A percentile compares a stretch with the other conserved stretches of the same genome.
phyloP scores from a whole-genome alignment of 768 basidiomycete genomes.

The Agrocybe chaxingu region DNA sequence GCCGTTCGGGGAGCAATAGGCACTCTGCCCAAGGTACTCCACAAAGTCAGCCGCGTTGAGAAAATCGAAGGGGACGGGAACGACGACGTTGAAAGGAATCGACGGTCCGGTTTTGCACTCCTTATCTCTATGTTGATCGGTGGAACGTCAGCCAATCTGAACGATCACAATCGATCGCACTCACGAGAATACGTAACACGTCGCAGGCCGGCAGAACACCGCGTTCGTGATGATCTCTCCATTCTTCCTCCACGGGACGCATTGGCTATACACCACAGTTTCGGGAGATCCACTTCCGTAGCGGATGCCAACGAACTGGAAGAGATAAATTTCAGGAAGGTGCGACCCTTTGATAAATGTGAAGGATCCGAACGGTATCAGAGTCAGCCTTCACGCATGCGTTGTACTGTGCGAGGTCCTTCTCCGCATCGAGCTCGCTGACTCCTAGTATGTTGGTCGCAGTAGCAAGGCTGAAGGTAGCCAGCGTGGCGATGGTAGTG shows the following conservation, averaged over 20 bases:
- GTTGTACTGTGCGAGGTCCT: conserved; percentile 12
- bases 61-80: conserved; percentile 14
- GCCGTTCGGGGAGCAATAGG: conserved; percentile 15
- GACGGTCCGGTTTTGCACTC: conserved; percentile 8
- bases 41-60: conserved; percentile 16
- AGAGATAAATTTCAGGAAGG: neutral
- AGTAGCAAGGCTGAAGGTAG: neutral
- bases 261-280: conserved; percentile 13
- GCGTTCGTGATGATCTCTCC: conserved; percentile 12
- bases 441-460: conserved; percentile 5
- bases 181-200: conserved; percentile 15
- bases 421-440: conserved; percentile 8
- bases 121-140: conserved; percentile 1
- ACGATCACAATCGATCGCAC: neutral
- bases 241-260: conserved; percentile 14
- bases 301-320: conserved; percentile 14
- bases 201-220: conserved; percentile 14
- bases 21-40: conserved; percentile 15
- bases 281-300: conserved; percentile 14
- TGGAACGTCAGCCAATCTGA: neutral
- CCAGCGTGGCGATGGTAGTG: neutral
- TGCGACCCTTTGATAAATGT: neutral
- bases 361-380: neutral
- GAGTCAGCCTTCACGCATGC: conserved; percentile 12
- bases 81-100: conserved; percentile 8